Evolutionary conservation across 1,139 yeast species (phyloP), one percentile per base, ranked within the genome.

Genomic region (Kodamaea fungicola): DNA sequence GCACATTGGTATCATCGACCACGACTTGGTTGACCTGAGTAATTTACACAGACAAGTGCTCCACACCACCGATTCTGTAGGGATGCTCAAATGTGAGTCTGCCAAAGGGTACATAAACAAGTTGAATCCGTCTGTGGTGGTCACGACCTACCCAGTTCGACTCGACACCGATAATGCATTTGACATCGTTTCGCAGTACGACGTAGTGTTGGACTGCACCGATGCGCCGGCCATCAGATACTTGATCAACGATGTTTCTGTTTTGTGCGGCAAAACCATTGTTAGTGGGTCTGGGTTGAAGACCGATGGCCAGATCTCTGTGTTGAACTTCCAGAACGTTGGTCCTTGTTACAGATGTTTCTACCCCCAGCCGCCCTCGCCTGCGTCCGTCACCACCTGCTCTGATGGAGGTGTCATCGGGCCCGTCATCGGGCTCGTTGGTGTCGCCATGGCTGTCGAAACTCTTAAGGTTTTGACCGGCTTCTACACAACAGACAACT

Each of bases 301-400:
- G 49, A 75, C 95, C 0, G 97, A 92, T 46, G 98, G 98, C 4
- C 98, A 94, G 55, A 61, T 94, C 27, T 70, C 89, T 0, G 74
- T 92, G 1, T 65, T 88, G 42, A 88, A 90, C 57, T 88, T 71
- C 52, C 55, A 64, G n/a, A 65, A 70, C 27, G 44, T 47, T 3
- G 97, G 97, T 0, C 98, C 98, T 0, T 94, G 99, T 57, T 94
- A 94, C 54, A 68, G 99, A 44, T 94, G 99, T 54, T 80, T 90
- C 58, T 88, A 86, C 50, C 97, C 98, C 0, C 67, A 65, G 8
- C 96, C 98, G 0, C 97, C 99, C 0, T 81, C 94, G 0, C 85
- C 96, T 1, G 80, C 78, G 38, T 71, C 87, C 2, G 89, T 90
- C 0, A 76, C 90, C 0, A 76, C 95, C 0, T 94, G 99, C 52